Conservation (phyloP, 306 rosid species). For the Abrus pulchellus region DNA sequence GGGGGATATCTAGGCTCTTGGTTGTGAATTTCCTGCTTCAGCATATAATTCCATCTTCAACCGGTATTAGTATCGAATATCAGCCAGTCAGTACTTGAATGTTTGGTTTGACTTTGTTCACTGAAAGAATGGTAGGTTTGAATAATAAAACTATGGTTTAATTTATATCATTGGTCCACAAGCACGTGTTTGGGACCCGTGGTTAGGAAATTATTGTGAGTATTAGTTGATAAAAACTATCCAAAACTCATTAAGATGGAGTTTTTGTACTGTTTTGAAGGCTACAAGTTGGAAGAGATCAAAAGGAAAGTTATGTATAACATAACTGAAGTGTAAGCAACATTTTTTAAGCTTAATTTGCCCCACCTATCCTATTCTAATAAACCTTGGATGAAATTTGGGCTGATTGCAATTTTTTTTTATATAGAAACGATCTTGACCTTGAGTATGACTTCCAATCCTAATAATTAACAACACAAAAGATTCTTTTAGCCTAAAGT, state of each 20-base stretch:
- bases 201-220: background rate
- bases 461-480: background rate
- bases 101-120: conserved; percentile 49
- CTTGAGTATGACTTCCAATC: background rate
- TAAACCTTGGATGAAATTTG: background rate
- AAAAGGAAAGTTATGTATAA: no score
- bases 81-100: conserved; percentile 43
- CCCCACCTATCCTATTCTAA: no score
- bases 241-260: no score
- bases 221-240: no score
- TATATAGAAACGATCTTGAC: background rate
- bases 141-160: background rate
- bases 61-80: background rate
- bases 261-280: no score
- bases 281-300: no score
- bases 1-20: conserved; percentile 12
- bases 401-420: background rate
- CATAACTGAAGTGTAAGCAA: background rate
- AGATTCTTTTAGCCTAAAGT: no score
- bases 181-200: background rate
- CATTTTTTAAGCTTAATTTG: background rate
- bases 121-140: conserved; percentile 51
- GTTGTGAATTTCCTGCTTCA: conserved; percentile 16
- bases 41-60: background rate
- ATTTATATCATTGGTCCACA: no score